Conservation (phyloP, 2,329 filamentous ascomycete species). For the Claviceps sp. region DNA sequence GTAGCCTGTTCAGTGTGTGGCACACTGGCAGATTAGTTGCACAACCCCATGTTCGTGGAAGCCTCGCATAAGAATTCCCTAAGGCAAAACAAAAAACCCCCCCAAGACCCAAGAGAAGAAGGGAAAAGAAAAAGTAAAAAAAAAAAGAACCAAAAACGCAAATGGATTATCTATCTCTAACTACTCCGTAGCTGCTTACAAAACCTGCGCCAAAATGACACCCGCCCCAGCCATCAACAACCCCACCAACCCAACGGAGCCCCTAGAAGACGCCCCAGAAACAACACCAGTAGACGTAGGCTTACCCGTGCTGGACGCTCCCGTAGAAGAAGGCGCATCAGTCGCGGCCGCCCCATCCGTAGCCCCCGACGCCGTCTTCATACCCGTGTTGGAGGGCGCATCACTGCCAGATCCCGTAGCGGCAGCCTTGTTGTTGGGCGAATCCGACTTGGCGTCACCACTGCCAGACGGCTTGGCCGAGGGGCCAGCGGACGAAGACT, state of each 20-base stretch:
- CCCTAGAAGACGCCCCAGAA: conserved; percentile 14
- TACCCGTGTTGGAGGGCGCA: conserved; percentile 8
- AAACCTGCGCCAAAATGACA: conserved; percentile 17
- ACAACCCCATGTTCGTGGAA: background rate
- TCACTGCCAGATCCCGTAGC: conserved; percentile 3
- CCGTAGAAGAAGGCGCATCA: background rate
- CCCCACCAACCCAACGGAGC: conserved; percentile 13
- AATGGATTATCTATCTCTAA: background rate
- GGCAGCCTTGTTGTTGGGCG: conserved; percentile 23
- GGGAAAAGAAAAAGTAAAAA: background rate
- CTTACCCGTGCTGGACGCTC: background rate
- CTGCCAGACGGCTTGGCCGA: conserved; percentile 13
- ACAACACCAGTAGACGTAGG: conserved; percentile 3
- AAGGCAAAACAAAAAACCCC: background rate
- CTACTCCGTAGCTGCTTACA: background rate
- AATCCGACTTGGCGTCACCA: conserved; percentile 25
- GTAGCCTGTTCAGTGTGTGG: too few relatives aligned
- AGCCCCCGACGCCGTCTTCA: conserved; percentile 9
- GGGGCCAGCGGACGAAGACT: conserved; percentile 43
- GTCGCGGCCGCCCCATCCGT: conserved; percentile 6
- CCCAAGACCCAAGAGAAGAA: background rate
- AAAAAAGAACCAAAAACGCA: background rate
- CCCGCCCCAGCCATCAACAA: conserved; percentile 16
- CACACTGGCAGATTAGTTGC: too few relatives aligned
- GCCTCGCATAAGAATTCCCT: too few relatives aligned